Conservation (phyloP, 1,139 yeast genomes). For the Arxiozyma bovina region DNA sequence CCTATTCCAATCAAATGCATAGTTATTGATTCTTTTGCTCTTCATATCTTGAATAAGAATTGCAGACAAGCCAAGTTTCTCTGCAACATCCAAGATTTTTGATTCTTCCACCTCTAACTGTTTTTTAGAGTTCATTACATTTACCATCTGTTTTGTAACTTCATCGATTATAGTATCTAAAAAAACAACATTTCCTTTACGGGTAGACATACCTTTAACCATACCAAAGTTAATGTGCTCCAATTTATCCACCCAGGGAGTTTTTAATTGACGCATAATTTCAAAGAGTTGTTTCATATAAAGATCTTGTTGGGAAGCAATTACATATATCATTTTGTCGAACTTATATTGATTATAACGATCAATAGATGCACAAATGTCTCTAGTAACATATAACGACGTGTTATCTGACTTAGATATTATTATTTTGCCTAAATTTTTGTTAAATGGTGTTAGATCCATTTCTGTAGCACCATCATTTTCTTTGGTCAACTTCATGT, state of each 20-base stretch:
- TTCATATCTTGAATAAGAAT: slow-evolving; percentile 99
- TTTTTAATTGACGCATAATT: slow-evolving; percentile 83
- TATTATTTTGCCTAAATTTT: slow-evolving; percentile 86
- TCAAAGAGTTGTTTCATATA: slow-evolving; percentile 92
- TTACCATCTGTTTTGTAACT: slow-evolving; percentile 91
- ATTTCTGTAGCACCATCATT: slow-evolving; percentile 88
- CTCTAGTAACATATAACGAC: slow-evolving; percentile 87
- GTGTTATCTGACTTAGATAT: slow-evolving; percentile 96
- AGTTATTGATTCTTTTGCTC: slow-evolving; percentile 91
- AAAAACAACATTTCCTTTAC: slow-evolving; percentile 97
- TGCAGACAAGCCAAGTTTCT: slow-evolving; percentile 90
- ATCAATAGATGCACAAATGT: slow-evolving; percentile 90
- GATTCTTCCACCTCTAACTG: slow-evolving; percentile 88
- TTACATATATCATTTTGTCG: slow-evolving; percentile 92
- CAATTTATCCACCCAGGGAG: slow-evolving; percentile 72
- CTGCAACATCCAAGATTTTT: slow-evolving; percentile 75
- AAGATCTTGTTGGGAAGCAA: slow-evolving; percentile 95
- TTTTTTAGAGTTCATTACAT: slow-evolving; percentile 85
- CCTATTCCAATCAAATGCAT: slow-evolving; percentile 95
- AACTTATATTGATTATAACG: slow-evolving; percentile 78
- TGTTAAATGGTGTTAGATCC: slow-evolving; percentile 75
- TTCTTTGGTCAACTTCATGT: slow-evolving; percentile 64
- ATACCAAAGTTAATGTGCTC: slow-evolving; percentile 90
- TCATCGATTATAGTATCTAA: slow-evolving; percentile 88
- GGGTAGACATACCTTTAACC: slow-evolving; percentile 97